These are phyloP conservation scores for Pyrrhoderma noxium DNA, from an alignment of 1,284 basidiomycete genomes.

Conservation along the genomic window DNA sequence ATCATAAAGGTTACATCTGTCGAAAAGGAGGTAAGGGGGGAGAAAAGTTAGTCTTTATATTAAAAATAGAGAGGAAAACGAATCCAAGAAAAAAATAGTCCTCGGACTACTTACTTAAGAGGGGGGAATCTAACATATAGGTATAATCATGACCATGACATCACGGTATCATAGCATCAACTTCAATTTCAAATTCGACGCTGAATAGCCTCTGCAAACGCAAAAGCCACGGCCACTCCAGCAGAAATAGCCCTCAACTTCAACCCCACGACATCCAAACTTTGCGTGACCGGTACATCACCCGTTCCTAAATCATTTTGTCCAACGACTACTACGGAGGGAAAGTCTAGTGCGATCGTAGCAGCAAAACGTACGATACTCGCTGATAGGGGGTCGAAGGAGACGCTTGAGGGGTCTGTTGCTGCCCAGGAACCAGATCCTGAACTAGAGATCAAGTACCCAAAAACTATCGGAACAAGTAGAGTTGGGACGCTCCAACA, in stretches of 20 bases:
- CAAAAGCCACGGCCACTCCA: constrained; percentile 46
- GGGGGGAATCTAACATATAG: no score
- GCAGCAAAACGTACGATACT: constrained; percentile 53
- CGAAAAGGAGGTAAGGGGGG: no score
- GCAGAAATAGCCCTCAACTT: constrained; percentile 47
- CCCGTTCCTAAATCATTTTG: constrained; percentile 18
- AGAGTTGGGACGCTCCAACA: constrained; percentile 50
- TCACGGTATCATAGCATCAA: no score
- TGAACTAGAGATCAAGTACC: constrained; percentile 50
- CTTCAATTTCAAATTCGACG: no score
- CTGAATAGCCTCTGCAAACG: constrained; percentile 51
- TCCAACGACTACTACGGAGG: constrained; percentile 30
- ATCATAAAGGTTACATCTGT: no score
- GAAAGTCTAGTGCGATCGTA: constrained; percentile 33
- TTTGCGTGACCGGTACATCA: constrained; percentile 19
- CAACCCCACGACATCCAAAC: constrained; percentile 41
- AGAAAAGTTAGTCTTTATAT: no score
- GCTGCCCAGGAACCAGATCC: neutral
- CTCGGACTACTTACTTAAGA: no score
- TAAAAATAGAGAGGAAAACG: no score
- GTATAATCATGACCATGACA: no score
- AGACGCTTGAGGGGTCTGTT: neutral
- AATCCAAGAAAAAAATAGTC: no score
- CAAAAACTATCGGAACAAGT: constrained; percentile 45
- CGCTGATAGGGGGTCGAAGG: constrained; percentile 50